Evolutionary conservation across 2,329 filamentous ascomycete species (phyloP).

Genomic region (Aspergillus glaucus): DNA sequence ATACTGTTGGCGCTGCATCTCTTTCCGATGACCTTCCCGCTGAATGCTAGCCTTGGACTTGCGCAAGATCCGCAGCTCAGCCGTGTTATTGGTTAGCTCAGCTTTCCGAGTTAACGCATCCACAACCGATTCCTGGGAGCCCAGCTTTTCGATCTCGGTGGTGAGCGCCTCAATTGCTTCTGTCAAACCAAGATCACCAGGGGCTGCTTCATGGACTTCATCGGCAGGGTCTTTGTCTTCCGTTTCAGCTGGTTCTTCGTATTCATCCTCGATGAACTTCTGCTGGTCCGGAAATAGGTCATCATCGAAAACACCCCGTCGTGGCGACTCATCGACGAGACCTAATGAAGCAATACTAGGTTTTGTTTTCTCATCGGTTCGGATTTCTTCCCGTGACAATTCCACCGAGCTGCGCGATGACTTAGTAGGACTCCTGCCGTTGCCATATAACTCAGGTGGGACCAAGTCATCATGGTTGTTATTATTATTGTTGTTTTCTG

Average conservation of each 20-base stretch:
- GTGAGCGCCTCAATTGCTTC: constrained; percentile 88
- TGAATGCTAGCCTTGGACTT: constrained; percentile 93
- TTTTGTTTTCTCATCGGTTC: constrained; percentile 52
- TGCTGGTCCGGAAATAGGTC: constrained; percentile 83
- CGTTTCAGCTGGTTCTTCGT: constrained; percentile 61
- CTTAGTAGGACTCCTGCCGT: constrained; percentile 44
- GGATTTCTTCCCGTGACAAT: constrained; percentile 38
- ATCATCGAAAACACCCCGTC: constrained; percentile 90
- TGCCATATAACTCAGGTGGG: constrained; percentile 41
- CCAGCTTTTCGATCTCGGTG: constrained; percentile 81
- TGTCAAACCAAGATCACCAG: constrained; percentile 84
- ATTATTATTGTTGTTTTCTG: constrained; percentile 17
- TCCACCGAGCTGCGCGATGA: constrained; percentile 61
- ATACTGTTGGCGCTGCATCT: constrained; percentile 93
- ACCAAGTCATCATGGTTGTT: constrained; percentile 17
- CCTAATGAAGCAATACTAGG: constrained; percentile 88
- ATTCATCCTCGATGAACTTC: constrained; percentile 78
- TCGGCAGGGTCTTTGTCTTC: constrained; percentile 62
- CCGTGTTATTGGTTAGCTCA: constrained; percentile 92
- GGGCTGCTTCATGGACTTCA: constrained; percentile 86
- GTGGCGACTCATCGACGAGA: constrained; percentile 77
- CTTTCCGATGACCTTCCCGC: constrained; percentile 85
- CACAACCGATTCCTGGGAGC: constrained; percentile 81
- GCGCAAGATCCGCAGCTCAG: constrained; percentile 81
- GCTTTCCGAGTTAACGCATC: constrained; percentile 90